Percentiles rank a stretch among this genome's conserved stretches.
These are phyloP conservation scores for Clarireedia paspali DNA, from an alignment of 2,329 filamentous ascomycete genomes.

Conservation along the genomic window DNA sequence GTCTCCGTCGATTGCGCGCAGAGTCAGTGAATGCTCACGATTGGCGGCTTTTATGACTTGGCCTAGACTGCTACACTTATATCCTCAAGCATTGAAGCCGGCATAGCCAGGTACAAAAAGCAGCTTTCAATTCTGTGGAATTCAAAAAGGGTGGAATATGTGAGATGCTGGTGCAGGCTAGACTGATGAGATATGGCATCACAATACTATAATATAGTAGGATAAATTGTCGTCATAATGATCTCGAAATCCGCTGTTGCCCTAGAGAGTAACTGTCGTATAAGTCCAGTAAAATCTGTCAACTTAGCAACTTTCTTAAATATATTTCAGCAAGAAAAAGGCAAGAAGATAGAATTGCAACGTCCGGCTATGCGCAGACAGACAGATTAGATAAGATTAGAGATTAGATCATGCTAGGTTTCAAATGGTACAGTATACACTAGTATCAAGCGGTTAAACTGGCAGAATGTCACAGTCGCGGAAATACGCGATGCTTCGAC, in stretches of 20 bases:
- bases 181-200: background rate
- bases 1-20: background rate
- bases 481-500: background rate
- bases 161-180: background rate
- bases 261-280: background rate
- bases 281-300: background rate
- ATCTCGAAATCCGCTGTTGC: background rate
- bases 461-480: too few species aligned
- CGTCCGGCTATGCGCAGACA: too few species aligned
- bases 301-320: too few species aligned
- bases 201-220: background rate
- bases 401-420: too few species aligned
- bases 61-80: background rate
- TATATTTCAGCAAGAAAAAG: too few species aligned
- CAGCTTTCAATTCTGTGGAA: background rate
- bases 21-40: background rate
- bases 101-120: background rate
- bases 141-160: background rate
- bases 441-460: too few species aligned
- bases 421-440: too few species aligned
- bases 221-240: background rate
- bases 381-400: too few species aligned
- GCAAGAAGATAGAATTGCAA: too few species aligned
- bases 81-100: background rate
- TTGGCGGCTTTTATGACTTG: background rate